A percentile compares a stretch with the other conserved stretches of the same genome.
Evolutionary conservation across 169 alveolate genomes (phyloP).

Genomic region (Besnoitia besnoiti): DNA sequence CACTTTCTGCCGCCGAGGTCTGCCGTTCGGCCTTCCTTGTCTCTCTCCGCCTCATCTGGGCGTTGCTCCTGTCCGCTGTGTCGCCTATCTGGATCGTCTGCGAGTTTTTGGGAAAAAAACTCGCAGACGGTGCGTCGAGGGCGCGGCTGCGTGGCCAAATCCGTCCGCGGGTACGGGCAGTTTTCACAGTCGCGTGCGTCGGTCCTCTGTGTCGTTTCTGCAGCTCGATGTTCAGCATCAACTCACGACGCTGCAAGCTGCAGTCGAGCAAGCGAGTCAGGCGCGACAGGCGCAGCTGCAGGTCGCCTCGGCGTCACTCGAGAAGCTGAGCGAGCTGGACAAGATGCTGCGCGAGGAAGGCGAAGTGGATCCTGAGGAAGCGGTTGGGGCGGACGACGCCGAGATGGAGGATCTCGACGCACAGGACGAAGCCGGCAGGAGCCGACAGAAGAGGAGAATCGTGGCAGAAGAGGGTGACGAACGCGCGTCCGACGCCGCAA

Average conservation of each 20-base stretch:
- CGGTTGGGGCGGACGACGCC: neutral
- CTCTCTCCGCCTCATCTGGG: too few relatives aligned
- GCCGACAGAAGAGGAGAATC: neutral
- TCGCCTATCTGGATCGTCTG: too few relatives aligned
- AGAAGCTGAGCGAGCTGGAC: neutral
- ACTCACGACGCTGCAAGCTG: constrained; percentile 1
- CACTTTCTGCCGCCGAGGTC: too few relatives aligned
- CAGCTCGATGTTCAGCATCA: constrained; percentile 12
- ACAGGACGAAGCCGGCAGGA: neutral
- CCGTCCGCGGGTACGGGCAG: too few relatives aligned
- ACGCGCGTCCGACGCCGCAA: neutral
- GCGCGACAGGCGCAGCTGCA: constrained; percentile 14
- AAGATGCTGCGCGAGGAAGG: neutral
- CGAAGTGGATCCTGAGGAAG: neutral
- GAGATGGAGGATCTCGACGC: neutral
- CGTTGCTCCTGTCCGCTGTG: too few relatives aligned
- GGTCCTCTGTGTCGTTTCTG: neutral
- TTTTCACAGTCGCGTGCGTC: neutral
- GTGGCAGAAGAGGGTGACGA: neutral
- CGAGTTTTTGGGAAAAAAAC: too few relatives aligned
- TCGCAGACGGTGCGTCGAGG: too few relatives aligned
- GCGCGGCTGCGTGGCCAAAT: too few relatives aligned
- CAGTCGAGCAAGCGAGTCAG: constrained; percentile 2
- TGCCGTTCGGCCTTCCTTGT: too few relatives aligned
- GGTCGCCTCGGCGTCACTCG: neutral